Percentiles rank a stretch among this genome's conserved stretches.
These are phyloP conservation scores for Erigeron canadensis DNA, from an alignment of 129 eudicot genomes.

Conservation along the genomic window DNA sequence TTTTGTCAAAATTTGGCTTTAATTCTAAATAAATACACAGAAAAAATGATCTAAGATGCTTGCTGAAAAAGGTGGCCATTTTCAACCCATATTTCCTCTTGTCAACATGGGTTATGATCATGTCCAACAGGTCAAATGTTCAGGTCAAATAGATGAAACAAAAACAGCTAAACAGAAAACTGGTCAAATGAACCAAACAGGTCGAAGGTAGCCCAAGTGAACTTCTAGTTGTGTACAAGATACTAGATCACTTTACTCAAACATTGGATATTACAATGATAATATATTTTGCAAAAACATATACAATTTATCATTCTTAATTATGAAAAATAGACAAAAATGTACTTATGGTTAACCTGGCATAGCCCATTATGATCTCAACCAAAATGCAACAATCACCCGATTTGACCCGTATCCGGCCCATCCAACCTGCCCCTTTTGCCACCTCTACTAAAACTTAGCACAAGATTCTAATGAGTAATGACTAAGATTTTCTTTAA, in stretches of 20 bases:
- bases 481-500: background rate
- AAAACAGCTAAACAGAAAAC: background rate
- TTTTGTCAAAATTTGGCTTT: conserved; percentile 13
- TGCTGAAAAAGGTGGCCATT: background rate
- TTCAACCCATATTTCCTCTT: background rate
- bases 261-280: background rate
- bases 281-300: background rate
- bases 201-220: background rate
- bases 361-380: background rate
- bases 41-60: background rate
- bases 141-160: background rate
- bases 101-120: background rate
- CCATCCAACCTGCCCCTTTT: background rate
- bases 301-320: too few species aligned
- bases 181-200: background rate
- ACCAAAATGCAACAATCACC: background rate
- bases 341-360: background rate
- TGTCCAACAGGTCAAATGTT: background rate
- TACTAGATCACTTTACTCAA: background rate
- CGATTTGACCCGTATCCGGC: background rate
- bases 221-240: background rate
- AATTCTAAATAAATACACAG: background rate
- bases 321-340: background rate
- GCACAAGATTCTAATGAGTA: background rate
- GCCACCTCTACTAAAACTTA: background rate